Percentiles rank a stretch among this genome's conserved stretches.
Conservation (phyloP, 148 eudicot species). For the Rhododendron henanense region DNA sequence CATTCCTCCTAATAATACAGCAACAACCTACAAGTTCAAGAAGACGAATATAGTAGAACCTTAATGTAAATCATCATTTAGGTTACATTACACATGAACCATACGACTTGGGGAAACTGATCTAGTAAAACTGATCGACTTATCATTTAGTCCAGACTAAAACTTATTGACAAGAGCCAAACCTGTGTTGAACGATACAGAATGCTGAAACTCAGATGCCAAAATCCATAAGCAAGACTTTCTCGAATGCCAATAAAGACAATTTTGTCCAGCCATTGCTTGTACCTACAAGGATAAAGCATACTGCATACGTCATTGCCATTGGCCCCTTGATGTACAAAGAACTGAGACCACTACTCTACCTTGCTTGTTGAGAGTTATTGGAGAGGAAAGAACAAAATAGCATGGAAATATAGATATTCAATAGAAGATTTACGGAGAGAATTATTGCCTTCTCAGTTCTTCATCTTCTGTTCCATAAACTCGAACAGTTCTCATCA, state of each 20-base stretch:
- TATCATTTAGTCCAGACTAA: neutral
- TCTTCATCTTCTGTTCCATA: slow-evolving; percentile 41
- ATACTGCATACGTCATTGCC: neutral
- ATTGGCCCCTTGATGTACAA: slow-evolving; percentile 1
- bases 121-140: neutral
- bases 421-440: neutral
- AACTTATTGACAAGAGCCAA: slow-evolving; percentile 4
- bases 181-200: slow-evolving; percentile 58
- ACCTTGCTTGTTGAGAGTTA: neutral
- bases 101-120: neutral
- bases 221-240: slow-evolving; percentile 46
- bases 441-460: slow-evolving; percentile 31
- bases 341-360: neutral
- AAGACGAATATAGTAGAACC: neutral
- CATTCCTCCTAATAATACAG: slow-evolving; percentile 47
- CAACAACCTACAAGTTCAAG: slow-evolving; percentile 28
- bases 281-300: slow-evolving; percentile 29
- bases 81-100: neutral
- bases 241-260: slow-evolving; percentile 36
- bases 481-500: slow-evolving; percentile 39
- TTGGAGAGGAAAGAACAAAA: neutral
- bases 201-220: slow-evolving; percentile 45
- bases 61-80: neutral
- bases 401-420: neutral
- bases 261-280: slow-evolving; percentile 39